A percentile compares a stretch with the other conserved stretches of the same genome.
Evolutionary conservation across 768 basidiomycete species (phyloP).

Genomic region (Pleurotus tuber-regium): DNA sequence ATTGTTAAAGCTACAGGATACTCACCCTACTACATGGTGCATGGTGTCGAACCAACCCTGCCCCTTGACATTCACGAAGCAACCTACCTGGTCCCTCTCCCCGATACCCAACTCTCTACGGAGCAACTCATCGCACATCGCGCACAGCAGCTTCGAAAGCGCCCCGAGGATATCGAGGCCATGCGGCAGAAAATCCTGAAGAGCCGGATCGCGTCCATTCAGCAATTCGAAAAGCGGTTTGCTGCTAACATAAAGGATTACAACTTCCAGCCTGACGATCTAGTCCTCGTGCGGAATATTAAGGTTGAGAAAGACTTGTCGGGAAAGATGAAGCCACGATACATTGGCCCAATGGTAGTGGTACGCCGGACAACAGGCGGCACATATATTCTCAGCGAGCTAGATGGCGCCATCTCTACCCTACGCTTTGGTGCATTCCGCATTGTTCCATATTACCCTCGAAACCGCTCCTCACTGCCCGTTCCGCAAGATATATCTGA

Average conservation of each 20-base stretch:
- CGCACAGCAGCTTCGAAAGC: slow-evolving; percentile 22
- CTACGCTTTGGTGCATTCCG: slow-evolving; percentile 23
- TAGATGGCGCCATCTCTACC: slow-evolving; percentile 26
- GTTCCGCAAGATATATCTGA: too few relatives aligned
- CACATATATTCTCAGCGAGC: slow-evolving; percentile 28
- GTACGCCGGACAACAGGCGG: slow-evolving; percentile 24
- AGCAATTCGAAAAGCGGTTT: slow-evolving; percentile 23
- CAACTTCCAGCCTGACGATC: slow-evolving; percentile 24
- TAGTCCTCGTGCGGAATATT: slow-evolving; percentile 34
- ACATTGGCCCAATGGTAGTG: slow-evolving; percentile 36
- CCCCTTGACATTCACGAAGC: slow-evolving; percentile 26
- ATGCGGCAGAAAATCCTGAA: slow-evolving; percentile 16
- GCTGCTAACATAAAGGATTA: slow-evolving; percentile 16
- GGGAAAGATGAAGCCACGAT: slow-evolving; percentile 30
- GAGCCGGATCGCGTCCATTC: slow-evolving; percentile 16
- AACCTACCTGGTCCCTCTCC: slow-evolving; percentile 19
- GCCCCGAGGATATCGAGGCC: slow-evolving; percentile 18
- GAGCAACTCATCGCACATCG: background rate
- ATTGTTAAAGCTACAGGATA: slow-evolving; percentile 15
- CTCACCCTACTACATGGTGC: slow-evolving; percentile 19
- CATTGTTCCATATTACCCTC: slow-evolving; percentile 24
- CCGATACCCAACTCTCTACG: background rate
- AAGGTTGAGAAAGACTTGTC: slow-evolving; percentile 24
- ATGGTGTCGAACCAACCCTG: slow-evolving; percentile 20
- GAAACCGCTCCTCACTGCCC: slow-evolving; percentile 4